Evolutionary conservation across 305 asterid genomes (phyloP).

Genomic region (Striga hermonthica): DNA sequence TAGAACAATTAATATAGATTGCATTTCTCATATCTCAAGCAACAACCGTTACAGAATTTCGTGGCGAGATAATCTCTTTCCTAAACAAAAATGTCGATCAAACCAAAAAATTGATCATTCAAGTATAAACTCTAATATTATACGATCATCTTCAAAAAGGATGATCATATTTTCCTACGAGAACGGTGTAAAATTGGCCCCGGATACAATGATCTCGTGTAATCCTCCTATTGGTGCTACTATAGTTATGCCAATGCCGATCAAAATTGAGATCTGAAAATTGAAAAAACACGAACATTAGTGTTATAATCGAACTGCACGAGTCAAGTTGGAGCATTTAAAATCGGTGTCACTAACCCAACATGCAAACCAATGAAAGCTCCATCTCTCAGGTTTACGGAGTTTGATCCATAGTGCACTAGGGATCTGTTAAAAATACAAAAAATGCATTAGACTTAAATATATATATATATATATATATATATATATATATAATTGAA

Average conservation of each 20-base stretch:
- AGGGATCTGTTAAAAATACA: conserved; percentile 35
- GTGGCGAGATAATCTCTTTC: not conserved
- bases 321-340: not conserved
- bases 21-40: conserved; percentile 4
- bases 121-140: not conserved
- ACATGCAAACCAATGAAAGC: conserved; percentile 42
- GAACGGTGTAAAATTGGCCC: conserved; percentile 32
- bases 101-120: not conserved
- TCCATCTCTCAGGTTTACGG: conserved; percentile 34
- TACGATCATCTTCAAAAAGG: not conserved
- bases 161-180: conserved; percentile 20
- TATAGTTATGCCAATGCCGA: conserved; percentile 30
- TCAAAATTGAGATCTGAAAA: conserved; percentile 34
- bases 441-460: no score
- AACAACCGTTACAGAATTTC: not conserved
- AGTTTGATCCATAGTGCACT: conserved; percentile 35
- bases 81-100: not conserved
- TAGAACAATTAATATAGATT: not conserved
- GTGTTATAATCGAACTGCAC: not conserved
- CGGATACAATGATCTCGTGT: conserved; percentile 29
- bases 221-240: conserved; percentile 47
- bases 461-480: no score
- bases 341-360: conserved; percentile 30
- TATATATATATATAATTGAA: not conserved
- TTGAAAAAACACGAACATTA: not conserved